Conservation (phyloP, 352 stramenopile genomes). For the Phytophthora citricola region DNA sequence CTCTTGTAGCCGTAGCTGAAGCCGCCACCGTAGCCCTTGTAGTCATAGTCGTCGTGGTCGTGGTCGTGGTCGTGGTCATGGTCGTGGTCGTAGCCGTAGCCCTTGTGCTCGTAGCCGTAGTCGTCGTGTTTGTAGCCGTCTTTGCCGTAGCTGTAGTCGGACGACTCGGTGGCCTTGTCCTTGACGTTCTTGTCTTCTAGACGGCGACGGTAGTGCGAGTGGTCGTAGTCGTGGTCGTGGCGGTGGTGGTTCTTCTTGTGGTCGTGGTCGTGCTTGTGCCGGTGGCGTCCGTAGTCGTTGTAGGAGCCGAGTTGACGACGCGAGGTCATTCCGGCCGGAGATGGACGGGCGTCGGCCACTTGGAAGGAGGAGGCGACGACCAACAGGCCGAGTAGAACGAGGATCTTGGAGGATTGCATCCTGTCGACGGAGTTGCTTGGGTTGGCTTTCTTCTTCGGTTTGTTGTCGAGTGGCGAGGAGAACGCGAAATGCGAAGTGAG, state of each 20-base stretch:
- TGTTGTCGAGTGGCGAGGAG: constrained; percentile 1
- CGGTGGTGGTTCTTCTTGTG: constrained; percentile 6
- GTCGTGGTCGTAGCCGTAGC: too few species aligned
- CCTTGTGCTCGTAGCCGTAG: neutral
- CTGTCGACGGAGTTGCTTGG: neutral
- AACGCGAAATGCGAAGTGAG: constrained; percentile 22
- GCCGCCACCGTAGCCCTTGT: neutral
- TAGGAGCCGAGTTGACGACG: constrained; percentile 23
- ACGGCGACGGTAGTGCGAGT: constrained; percentile 20
- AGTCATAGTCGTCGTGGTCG: neutral
- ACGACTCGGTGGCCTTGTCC: neutral
- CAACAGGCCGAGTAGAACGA: constrained; percentile 23
- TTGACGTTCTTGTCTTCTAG: neutral
- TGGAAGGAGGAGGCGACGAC: constrained; percentile 19
- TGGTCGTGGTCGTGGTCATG: neutral
- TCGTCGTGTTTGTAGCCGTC: neutral
- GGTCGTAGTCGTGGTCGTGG: constrained; percentile 22
- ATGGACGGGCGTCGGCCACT: constrained; percentile 8
- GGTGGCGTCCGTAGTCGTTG: constrained; percentile 21
- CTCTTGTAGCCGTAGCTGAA: neutral
- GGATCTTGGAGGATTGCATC: constrained; percentile 27
- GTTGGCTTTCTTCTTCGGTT: neutral
- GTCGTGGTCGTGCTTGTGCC: constrained; percentile 13
- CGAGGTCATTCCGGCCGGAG: constrained; percentile 1
- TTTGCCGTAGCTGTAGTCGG: neutral